Evolutionary conservation across 2,329 filamentous ascomycete species (phyloP), one percentile per base, ranked within the genome.

Genomic region (Talaromyces marneffei): DNA sequence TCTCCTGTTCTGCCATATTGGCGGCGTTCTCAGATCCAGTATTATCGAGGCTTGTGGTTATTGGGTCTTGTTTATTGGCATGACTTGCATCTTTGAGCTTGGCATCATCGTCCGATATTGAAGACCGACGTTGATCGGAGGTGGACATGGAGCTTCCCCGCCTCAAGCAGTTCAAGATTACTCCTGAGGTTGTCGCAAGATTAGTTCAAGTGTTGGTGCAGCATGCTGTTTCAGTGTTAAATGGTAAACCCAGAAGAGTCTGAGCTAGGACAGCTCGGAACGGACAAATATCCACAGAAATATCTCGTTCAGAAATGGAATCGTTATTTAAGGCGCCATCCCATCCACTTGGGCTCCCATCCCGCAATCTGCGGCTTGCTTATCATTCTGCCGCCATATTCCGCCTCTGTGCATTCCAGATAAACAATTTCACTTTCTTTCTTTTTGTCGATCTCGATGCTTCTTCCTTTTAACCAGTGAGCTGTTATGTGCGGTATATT

Each of bases 401-500:
- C 59, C 64, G 62, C 62, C 58, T 44, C 14, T 18, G 7, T 31
- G 31, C 40, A 27, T 31, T 20, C 42, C 55, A 12, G 20, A 56
- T 23, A 35, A 25, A 27, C 52, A 55, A 12, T 55, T 52, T 35
- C 12, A 27, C 35, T 18, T 40, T 55, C 33, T 39, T 40, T 40
- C 31, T 12, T 55, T 10, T 20, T 33, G 48, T 23, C 29, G 4
- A 31, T n/a, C 6, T 52, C n/a, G n/a, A 52, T 14, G 29, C 48
- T 23, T 52, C 29, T n/a, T 37, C 6, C 16, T 48, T 31, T 27
- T 7, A 16, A 48, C 27, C 18, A 52, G 40, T 50, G 63, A 31
- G 40, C 66, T 67, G 68, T 62, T 62, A 77, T 79, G 77, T 79
- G 75, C 75, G 82, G 81, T 66, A 83, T 83, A 64, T 82, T 79